Conservation (phyloP, 352 stramenopile genomes). For the Phytophthora crassamura region DNA sequence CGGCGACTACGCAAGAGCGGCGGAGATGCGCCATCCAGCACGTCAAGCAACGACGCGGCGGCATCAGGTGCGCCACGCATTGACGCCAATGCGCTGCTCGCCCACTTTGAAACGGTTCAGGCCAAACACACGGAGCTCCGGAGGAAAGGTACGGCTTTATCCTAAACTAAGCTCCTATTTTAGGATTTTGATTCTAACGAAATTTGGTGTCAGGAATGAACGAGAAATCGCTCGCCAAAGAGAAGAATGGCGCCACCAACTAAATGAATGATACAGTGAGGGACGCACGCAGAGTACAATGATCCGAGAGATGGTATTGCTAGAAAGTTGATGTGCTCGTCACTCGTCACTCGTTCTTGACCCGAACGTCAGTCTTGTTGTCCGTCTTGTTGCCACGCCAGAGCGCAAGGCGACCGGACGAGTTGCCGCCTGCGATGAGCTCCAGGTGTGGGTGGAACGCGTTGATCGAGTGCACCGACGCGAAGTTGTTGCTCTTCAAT, state of each 20-base stretch:
- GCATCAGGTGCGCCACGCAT: conserved; percentile 36
- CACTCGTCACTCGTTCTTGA: conserved; percentile 22
- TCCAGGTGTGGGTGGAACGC: conserved; percentile 81
- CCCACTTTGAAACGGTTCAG: conserved; percentile 81
- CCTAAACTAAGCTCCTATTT: neutral
- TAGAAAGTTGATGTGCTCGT: neutral
- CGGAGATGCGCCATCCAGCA: conserved; percentile 10
- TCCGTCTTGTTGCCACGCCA: conserved; percentile 50
- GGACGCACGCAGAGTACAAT: conserved; percentile 19
- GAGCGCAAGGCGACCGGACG: conserved; percentile 67
- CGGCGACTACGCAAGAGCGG: conserved; percentile 26
- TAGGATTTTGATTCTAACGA: neutral
- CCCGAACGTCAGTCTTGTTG: conserved; percentile 20
- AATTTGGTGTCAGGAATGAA: conserved; percentile 46
- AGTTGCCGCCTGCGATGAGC: conserved; percentile 81
- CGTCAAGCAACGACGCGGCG: conserved; percentile 25
- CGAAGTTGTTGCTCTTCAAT: conserved; percentile 70
- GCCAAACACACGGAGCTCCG: conserved; percentile 70
- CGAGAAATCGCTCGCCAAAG: conserved; percentile 73
- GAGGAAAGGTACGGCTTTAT: conserved; percentile 59
- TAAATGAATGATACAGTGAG: conserved; percentile 21
- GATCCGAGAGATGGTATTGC: conserved; percentile 16
- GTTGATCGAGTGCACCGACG: conserved; percentile 89
- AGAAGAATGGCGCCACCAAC: conserved; percentile 36
- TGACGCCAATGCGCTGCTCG: conserved; percentile 62